These are phyloP conservation scores for Dryadomyces quercus-mongolicae DNA, from an alignment of 2,329 filamentous ascomycete genomes.

Conservation along the genomic window DNA sequence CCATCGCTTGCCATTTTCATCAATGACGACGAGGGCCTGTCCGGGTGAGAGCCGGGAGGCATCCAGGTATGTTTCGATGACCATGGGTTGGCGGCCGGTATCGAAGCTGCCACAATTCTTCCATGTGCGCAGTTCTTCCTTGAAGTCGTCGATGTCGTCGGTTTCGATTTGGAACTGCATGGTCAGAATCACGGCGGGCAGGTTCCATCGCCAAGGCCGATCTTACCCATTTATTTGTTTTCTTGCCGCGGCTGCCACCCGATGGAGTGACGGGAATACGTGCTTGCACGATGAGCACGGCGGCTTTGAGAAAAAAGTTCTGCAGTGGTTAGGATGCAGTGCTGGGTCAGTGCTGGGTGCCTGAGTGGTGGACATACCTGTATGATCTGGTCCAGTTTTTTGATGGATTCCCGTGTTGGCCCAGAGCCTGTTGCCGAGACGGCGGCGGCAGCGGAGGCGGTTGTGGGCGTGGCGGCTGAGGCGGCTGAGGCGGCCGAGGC, in stretches of 20 bases:
- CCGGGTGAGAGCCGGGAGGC: constrained; percentile 66
- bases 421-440: too few relatives aligned
- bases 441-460: constrained; percentile 25
- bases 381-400: constrained; percentile 86
- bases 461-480: constrained; percentile 26
- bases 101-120: constrained; percentile 66
- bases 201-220: constrained; percentile 20
- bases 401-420: constrained; percentile 48
- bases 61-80: constrained; percentile 86
- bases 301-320: constrained; percentile 88
- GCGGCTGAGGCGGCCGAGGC: constrained; percentile 15
- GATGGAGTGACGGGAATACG: constrained; percentile 56
- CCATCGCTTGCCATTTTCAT: constrained; percentile 85
- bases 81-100: constrained; percentile 66
- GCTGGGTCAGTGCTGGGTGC: background rate
- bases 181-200: background rate
- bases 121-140: constrained; percentile 72
- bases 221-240: constrained; percentile 75
- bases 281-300: constrained; percentile 71
- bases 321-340: constrained; percentile 24
- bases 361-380: constrained; percentile 48
- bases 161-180: constrained; percentile 85
- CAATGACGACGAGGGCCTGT: constrained; percentile 76
- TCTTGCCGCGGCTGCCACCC: constrained; percentile 39
- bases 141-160: constrained; percentile 81